phyloP scores from a whole-genome alignment of 441 rosid species.

The Corymbia calophylla region DNA sequence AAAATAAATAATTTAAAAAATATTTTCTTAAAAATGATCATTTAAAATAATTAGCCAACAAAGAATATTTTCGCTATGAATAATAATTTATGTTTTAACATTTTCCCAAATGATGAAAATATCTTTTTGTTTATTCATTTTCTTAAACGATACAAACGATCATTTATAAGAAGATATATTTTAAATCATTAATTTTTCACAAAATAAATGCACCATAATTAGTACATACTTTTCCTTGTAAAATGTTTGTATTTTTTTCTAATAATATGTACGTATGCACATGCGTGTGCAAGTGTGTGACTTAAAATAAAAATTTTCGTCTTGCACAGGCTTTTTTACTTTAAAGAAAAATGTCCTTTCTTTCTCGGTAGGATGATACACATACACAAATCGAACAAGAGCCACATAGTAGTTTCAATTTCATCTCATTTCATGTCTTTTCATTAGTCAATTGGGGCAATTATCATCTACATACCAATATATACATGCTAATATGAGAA shows the following conservation, averaged over 20 bases:
- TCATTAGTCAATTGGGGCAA: not conserved
- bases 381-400: too few species aligned
- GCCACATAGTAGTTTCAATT: too few species aligned
- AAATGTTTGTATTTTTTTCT: not conserved
- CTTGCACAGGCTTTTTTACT: too few species aligned
- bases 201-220: too few species aligned
- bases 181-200: rapidly evolving
- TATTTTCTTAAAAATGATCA: rapidly evolving
- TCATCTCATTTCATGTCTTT: not conserved
- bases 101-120: rapidly evolving
- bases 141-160: rapidly evolving
- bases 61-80: too few species aligned
- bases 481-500: not conserved
- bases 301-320: too few species aligned
- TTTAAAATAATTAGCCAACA: too few species aligned
- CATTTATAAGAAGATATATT: not conserved
- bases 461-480: not conserved
- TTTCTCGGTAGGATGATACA: too few species aligned
- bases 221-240: not conserved
- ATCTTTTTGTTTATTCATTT: rapidly evolving
- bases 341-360: not conserved
- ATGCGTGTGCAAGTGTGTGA: too few species aligned
- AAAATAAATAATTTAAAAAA: too few species aligned
- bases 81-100: too few species aligned
- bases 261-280: not conserved